A percentile compares a stretch with the other conserved stretches of the same genome.
Evolutionary conservation across 805 yeast genomes (phyloP).

Genomic region (Teunomyces kruisii): DNA sequence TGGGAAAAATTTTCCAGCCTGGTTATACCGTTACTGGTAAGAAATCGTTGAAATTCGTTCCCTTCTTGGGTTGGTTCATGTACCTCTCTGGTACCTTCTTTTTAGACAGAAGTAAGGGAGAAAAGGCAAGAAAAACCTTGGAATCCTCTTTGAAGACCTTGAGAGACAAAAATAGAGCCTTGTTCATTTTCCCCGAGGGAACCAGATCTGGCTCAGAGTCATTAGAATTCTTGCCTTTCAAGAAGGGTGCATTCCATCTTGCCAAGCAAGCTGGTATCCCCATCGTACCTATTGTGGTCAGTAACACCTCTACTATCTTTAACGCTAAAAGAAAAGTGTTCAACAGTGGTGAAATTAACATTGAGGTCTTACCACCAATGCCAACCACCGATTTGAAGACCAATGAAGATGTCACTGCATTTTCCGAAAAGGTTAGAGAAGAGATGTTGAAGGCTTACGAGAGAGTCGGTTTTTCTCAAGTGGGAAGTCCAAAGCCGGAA

Average conservation of each 20-base stretch:
- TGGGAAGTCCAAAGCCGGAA: not conserved
- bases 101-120: slow-evolving; percentile 76
- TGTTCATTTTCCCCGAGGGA: slow-evolving; percentile 96
- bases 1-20: slow-evolving; percentile 83
- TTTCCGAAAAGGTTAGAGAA: slow-evolving; percentile 56
- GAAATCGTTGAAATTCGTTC: slow-evolving; percentile 76
- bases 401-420: slow-evolving; percentile 65
- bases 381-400: slow-evolving; percentile 62
- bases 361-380: slow-evolving; percentile 82
- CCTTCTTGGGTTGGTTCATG: slow-evolving; percentile 98
- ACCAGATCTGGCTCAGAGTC: slow-evolving; percentile 78
- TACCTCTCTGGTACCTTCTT: slow-evolving; percentile 85
- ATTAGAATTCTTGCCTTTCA: slow-evolving; percentile 79
- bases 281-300: slow-evolving; percentile 81
- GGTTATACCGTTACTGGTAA: slow-evolving; percentile 93
- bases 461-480: slow-evolving; percentile 43
- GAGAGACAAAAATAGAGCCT: slow-evolving; percentile 63
- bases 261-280: slow-evolving; percentile 93
- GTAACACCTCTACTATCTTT: slow-evolving; percentile 78
- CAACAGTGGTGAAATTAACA: slow-evolving; percentile 70
- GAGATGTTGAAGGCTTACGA: slow-evolving; percentile 50
- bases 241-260: slow-evolving; percentile 97
- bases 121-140: slow-evolving; percentile 73
- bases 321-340: slow-evolving; percentile 62
- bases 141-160: slow-evolving; percentile 64